Percentiles rank a stretch among this genome's conserved stretches.
Evolutionary conservation across 345 rosid species (phyloP).

Genomic region (Lepidium africanum): DNA sequence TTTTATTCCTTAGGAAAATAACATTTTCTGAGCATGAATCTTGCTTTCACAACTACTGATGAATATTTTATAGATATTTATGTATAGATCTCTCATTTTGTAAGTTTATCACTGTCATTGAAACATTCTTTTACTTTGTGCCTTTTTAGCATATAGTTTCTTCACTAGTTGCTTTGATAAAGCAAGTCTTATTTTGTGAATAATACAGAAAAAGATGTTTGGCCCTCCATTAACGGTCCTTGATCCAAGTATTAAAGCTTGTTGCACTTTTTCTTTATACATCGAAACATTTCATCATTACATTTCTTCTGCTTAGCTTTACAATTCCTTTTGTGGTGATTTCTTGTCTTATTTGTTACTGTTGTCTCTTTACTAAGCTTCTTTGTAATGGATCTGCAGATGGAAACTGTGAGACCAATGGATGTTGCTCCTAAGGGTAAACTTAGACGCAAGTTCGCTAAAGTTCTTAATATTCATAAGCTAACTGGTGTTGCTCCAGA

Average conservation of each 20-base stretch:
- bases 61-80: background rate
- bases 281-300: conserved; percentile 11
- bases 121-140: conserved; percentile 10
- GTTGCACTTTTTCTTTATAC: conserved; percentile 28
- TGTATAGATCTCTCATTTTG: conserved; percentile 8
- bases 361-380: background rate
- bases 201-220: conserved; percentile 10
- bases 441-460: conserved; percentile 57
- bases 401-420: conserved; percentile 71
- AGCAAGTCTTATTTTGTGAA: conserved; percentile 21
- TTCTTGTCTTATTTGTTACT: conserved; percentile 15
- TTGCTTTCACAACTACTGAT: conserved; percentile 10
- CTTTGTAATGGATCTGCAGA: conserved; percentile 29
- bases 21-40: conserved; percentile 27
- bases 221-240: conserved; percentile 38
- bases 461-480: conserved; percentile 58
- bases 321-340: conserved; percentile 5
- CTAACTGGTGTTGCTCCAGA: conserved; percentile 56
- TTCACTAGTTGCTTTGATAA: background rate
- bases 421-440: conserved; percentile 56
- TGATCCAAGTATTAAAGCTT: conserved; percentile 47
- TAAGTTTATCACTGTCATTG: background rate
- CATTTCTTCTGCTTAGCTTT: conserved; percentile 1
- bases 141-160: background rate
- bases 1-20: background rate